Percentiles rank a stretch among this genome's conserved stretches.
Conservation (phyloP, 1,139 yeast genomes). For the Waltiozyma sp. region DNA sequence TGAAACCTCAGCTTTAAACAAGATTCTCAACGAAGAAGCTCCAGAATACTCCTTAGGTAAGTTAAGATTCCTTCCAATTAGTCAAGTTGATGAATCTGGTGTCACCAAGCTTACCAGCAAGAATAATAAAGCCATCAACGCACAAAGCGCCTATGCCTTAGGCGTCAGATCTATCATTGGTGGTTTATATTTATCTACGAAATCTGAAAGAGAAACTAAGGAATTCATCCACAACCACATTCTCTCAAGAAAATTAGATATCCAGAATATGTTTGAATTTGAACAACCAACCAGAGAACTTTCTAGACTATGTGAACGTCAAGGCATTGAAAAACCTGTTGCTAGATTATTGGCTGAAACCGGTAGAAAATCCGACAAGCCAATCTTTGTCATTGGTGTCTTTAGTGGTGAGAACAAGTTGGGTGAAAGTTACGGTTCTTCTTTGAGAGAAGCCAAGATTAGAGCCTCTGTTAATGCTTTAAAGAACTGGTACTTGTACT, state of each 20-base stretch:
- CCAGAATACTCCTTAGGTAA: constrained; percentile 53
- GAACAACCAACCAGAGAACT: constrained; percentile 81
- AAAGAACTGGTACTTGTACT: constrained; percentile 84
- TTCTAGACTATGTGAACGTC: constrained; percentile 65
- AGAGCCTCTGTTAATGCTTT: constrained; percentile 88
- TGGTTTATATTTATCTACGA: constrained; percentile 50
- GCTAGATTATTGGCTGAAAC: constrained; percentile 85
- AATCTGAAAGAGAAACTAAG: constrained; percentile 52
- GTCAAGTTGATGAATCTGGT: constrained; percentile 28
- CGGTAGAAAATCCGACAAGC: constrained; percentile 77
- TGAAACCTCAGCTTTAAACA: constrained; percentile 47
- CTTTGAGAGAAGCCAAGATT: constrained; percentile 82
- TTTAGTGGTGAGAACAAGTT: constrained; percentile 73
- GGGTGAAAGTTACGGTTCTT: constrained; percentile 95
- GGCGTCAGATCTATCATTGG: constrained; percentile 67
- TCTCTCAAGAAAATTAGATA: constrained; percentile 66
- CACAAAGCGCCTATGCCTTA: constrained; percentile 30
- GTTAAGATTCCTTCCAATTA: constrained; percentile 36
- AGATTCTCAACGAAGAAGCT: constrained; percentile 61
- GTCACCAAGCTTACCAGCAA: constrained; percentile 24
- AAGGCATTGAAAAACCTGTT: constrained; percentile 65
- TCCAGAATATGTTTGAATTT: constrained; percentile 66
- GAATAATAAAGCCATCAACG: constrained; percentile 18
- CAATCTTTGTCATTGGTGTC: constrained; percentile 86
- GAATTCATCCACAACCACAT: constrained; percentile 62